Evolutionary conservation across 2,329 filamentous ascomycete species (phyloP).

Genomic region (Ophiostoma australiae): DNA sequence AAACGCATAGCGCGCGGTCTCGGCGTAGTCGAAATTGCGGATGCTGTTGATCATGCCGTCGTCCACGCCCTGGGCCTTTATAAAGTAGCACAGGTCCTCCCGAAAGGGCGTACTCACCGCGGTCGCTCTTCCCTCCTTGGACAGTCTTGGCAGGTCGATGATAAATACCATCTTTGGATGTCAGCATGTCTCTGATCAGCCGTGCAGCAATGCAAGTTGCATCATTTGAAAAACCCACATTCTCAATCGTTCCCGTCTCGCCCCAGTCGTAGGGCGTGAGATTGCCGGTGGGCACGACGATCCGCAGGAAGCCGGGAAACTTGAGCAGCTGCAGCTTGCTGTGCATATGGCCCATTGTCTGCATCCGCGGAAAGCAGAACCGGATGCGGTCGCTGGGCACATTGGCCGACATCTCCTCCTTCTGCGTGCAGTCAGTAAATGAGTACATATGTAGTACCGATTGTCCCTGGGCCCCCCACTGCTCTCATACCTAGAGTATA

Average conservation of each 20-base stretch:
- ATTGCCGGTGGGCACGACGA: constrained; percentile 86
- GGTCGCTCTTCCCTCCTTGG: constrained; percentile 30
- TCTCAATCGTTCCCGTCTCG: constrained; percentile 77
- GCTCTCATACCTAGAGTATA: not conserved
- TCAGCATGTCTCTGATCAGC: not conserved
- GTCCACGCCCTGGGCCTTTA: constrained; percentile 61
- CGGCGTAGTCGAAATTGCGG: constrained; percentile 72
- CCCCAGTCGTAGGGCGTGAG: constrained; percentile 86
- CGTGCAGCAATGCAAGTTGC: not conserved
- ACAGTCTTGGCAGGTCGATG: constrained; percentile 75
- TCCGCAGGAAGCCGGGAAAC: constrained; percentile 64
- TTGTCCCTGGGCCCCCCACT: not conserved
- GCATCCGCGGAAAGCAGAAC: constrained; percentile 80
- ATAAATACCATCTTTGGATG: constrained; percentile 66
- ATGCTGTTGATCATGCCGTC: constrained; percentile 63
- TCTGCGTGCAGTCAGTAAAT: constrained; percentile 35
- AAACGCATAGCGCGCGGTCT: constrained; percentile 68
- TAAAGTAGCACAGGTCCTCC: constrained; percentile 65
- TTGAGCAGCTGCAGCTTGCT: constrained; percentile 92
- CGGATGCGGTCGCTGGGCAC: constrained; percentile 52
- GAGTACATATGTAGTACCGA: no score
- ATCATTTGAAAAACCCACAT: constrained; percentile 48
- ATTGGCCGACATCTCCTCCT: constrained; percentile 46
- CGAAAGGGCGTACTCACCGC: constrained; percentile 48
- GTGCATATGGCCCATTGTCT: constrained; percentile 73